A percentile compares a stretch with the other conserved stretches of the same genome.
phyloP scores from a whole-genome alignment of 345 rosid genomes.

The Eucalyptus camaldulensis region DNA sequence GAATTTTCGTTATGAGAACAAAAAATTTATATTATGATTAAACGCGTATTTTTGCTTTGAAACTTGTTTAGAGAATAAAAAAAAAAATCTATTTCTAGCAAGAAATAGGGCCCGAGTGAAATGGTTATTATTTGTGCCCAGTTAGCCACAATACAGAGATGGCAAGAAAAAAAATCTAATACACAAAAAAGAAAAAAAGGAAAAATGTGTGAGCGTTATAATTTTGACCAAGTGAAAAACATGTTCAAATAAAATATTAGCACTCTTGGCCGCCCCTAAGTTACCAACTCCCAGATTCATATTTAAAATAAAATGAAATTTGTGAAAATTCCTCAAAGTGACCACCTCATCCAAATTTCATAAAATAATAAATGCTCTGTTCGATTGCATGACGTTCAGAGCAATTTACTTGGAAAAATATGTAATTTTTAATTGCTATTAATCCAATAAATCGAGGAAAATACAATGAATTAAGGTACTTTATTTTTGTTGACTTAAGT shows the following conservation, averaged over 20 bases:
- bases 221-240: background rate
- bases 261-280: background rate
- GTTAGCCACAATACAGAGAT: background rate
- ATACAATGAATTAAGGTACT: background rate
- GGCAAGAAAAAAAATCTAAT: background rate
- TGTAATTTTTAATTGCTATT: background rate
- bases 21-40: too few relatives aligned
- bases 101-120: too few relatives aligned
- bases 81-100: too few relatives aligned
- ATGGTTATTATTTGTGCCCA: too few relatives aligned
- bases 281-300: background rate
- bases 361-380: background rate
- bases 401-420: background rate
- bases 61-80: too few relatives aligned
- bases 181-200: background rate
- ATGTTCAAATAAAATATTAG: background rate
- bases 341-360: background rate
- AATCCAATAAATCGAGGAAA: background rate
- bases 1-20: accelerated
- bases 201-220: background rate
- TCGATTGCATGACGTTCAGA: background rate
- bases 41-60: accelerated
- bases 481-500: background rate
- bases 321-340: background rate
- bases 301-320: background rate